Base-by-base conservation (phyloP, 345 rosid genomes). In the Salix arbutifolia region DNA sequence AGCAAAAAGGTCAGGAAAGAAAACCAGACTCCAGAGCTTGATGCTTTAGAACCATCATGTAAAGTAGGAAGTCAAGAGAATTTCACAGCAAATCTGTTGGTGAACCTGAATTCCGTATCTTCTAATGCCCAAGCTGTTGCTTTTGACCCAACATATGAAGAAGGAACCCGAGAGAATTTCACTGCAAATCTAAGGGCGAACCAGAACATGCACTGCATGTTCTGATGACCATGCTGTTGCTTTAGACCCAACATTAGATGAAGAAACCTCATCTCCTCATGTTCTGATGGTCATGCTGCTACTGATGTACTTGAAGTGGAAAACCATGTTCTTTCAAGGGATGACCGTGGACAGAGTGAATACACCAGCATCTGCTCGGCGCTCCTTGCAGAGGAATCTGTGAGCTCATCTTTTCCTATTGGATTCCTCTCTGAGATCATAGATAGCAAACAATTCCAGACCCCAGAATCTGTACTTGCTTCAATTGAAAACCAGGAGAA, bases 401-500 rank as follows among this genome's bases (percentile, higher is more conserved):
- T 73, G 33, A 85, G 78, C 74, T 82, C 82, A n/a, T 77, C 86
- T 56, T 70, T 86, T 60, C 77, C 76, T 23, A 13, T 6, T 28
- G 79, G 74, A n/a, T 68, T 74, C 70, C 38, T 79, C 52, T 75
- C 74, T 52, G 72, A 79, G 44, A 42, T 69, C 65, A 53, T 37
- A 18, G 86, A 67, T 61, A 64, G 21, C 37, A 37, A 73, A 67
- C 38, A 62, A 38, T 61, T 48, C 72, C 73, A 52, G 74, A 89
- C 80, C 40, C 85, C 86, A 11, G 71, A 74, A 23, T 87, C 81
- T 52, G 58, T 65, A 42, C 58, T 75, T 77, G 79, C 77, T 71
- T 76, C 76, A 72, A 71, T 80, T 74, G 86, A 79, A 69, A 73
- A 69, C 30, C 28, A 11, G 48, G 89, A 87, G 62, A 87, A 82